These are phyloP conservation scores for Brassica cretica DNA, from an alignment of 345 rosid genomes.

Conservation along the genomic window DNA sequence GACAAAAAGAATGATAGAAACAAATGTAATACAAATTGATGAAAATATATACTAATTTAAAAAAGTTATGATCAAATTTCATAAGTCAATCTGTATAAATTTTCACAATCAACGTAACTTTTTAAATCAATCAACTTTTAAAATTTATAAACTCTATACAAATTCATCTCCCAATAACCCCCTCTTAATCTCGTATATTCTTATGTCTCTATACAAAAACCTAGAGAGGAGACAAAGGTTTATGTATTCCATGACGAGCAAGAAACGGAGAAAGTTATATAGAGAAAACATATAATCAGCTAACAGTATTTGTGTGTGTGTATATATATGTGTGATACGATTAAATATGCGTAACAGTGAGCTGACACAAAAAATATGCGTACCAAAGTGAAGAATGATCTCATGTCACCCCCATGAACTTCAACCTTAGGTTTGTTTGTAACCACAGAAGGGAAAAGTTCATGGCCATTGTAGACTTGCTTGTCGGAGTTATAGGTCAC, in stretches of 20 bases:
- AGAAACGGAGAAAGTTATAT: neutral
- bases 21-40: too few relatives aligned
- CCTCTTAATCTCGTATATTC: too few relatives aligned
- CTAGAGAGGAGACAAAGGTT: neutral
- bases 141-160: too few relatives aligned
- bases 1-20: too few relatives aligned
- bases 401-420: conserved; percentile 84
- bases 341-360: too few relatives aligned
- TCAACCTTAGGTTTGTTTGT: conserved; percentile 79
- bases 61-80: too few relatives aligned
- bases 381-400: conserved; percentile 98
- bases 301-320: neutral
- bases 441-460: conserved; percentile 73
- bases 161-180: too few relatives aligned
- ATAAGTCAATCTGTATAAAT: too few relatives aligned
- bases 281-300: neutral
- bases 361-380: neutral
- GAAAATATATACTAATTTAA: too few relatives aligned
- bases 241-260: neutral
- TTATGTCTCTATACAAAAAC: neutral
- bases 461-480: conserved; percentile 90
- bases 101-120: too few relatives aligned
- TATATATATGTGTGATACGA: too few relatives aligned
- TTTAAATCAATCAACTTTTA: too few relatives aligned
- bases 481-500: conserved; percentile 67